Conservation (phyloP, 208 protist species). For the Acanthamoeba royreba region DNA sequence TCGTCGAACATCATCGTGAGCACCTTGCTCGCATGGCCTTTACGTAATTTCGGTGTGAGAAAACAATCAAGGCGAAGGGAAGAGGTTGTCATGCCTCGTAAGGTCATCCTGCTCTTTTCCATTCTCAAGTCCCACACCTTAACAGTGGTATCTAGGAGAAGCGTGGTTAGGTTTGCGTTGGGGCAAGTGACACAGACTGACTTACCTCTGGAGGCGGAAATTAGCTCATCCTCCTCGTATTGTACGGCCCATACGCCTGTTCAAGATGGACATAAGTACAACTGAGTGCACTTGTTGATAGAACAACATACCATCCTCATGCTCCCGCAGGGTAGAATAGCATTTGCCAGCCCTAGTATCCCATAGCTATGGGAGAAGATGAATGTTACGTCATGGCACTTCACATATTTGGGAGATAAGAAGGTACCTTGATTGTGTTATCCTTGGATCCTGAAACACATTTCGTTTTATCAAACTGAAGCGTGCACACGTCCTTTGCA, state of each 20-base stretch:
- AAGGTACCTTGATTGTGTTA: background rate
- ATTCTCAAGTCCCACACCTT: background rate
- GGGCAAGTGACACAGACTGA: background rate
- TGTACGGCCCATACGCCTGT: background rate
- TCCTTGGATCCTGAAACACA: background rate
- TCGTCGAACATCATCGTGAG: conserved; percentile 39
- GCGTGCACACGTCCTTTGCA: conserved; percentile 24
- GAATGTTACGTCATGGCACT: background rate
- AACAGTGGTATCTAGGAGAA: background rate
- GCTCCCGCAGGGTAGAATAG: background rate
- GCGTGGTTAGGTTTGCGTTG: background rate
- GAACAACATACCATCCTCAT: background rate
- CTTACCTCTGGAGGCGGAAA: background rate
- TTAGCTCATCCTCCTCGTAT: background rate
- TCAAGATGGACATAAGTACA: no score
- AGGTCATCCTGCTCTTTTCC: background rate
- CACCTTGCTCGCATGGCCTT: conserved; percentile 3
- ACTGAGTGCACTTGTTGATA: no score
- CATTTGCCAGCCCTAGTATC: background rate
- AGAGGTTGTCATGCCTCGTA: background rate
- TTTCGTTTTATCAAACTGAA: conserved; percentile 6
- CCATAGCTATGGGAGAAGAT: background rate
- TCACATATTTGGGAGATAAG: background rate
- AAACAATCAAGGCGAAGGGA: background rate
- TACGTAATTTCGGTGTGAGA: background rate